These are phyloP conservation scores for Handroanthus guayacan DNA, from an alignment of 257 asterid species.

Conservation along the genomic window DNA sequence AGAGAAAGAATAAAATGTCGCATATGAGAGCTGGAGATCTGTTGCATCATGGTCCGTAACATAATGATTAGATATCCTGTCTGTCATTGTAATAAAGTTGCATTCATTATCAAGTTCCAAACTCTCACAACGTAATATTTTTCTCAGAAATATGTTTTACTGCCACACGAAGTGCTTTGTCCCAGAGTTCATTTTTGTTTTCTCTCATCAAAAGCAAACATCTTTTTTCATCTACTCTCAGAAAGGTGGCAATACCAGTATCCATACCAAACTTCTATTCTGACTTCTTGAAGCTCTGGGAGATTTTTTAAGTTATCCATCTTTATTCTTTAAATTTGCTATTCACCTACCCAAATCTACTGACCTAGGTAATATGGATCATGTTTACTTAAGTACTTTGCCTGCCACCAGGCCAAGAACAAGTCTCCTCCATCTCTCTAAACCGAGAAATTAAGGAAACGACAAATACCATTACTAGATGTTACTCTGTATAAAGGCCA, in stretches of 20 bases:
- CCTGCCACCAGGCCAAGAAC: slow-evolving; percentile 24
- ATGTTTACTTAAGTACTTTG: slow-evolving; percentile 12
- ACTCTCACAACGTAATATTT: slow-evolving; percentile 29
- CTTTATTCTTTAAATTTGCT: background rate
- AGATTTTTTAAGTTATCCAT: slow-evolving; percentile 1
- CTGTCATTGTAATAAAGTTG: background rate
- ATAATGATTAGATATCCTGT: background rate
- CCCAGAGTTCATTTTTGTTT: slow-evolving; percentile 22
- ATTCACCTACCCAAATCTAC: slow-evolving; percentile 24
- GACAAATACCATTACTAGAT: slow-evolving; percentile 7
- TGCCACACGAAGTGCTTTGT: slow-evolving; percentile 14
- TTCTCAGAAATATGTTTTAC: background rate
- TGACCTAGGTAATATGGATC: slow-evolving; percentile 22
- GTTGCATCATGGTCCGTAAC: background rate
- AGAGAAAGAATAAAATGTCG: background rate
- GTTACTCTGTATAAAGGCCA: background rate
- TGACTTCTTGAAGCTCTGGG: background rate
- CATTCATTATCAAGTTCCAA: slow-evolving; percentile 11
- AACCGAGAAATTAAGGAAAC: slow-evolving; percentile 21
- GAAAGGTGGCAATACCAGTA: background rate
- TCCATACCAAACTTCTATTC: background rate
- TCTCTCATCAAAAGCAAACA: slow-evolving; percentile 19
- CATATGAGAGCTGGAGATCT: slow-evolving; percentile 9
- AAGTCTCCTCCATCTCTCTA: slow-evolving; percentile 14
- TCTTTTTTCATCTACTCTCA: background rate